Evolutionary conservation across 179 eudicot genomes (phyloP), one percentile per base, ranked within the genome.

Genomic region (Beta macrorhiza): DNA sequence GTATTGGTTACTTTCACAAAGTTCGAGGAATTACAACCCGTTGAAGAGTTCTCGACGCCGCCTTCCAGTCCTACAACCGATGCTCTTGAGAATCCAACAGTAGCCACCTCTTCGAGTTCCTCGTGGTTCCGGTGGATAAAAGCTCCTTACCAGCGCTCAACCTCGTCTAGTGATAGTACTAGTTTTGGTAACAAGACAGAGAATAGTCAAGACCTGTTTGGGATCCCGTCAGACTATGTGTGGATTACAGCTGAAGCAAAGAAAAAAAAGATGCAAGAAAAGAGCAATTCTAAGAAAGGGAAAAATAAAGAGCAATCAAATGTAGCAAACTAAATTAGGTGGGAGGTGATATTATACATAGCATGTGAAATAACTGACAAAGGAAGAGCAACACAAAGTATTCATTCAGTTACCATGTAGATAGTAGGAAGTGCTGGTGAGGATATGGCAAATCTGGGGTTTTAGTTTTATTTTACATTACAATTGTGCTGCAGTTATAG

Each of bases 111-210:
- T 20, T 72, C 83, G 3, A 72, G 74, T 47, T 80, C 85, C 51
- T 79, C 83, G 75, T 84, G 86, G 86, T 72, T 80, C 49, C 64
- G 83, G 70, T 84, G 86, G 86, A 72, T 77, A 61, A 84, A 84
- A 84, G 77, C 78, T 29, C 83, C 86, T 13, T 51, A 77, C 67
- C 78, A 76, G 29, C 70, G 77, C 57, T 11, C 81, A 45, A 64
- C 59, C 71, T 72, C 81, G 19, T 80, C 83, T 2, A 84, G 67
- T 22, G 81, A 84, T 67, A 67, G 75, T 62, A 64, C 74, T 72
- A 37, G 4, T 37, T 84, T 71, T 1, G 42, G 78, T 70, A 56
- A 22, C 79, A 84, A 15, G 78, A 67, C 65, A 17, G 83, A 84
- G 25, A 76, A 3, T 65, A 72, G 15, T 74, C 83, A 64, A 44